phyloP scores from a whole-genome alignment of 768 basidiomycete species.

The Hydnomerulius pinastri region DNA sequence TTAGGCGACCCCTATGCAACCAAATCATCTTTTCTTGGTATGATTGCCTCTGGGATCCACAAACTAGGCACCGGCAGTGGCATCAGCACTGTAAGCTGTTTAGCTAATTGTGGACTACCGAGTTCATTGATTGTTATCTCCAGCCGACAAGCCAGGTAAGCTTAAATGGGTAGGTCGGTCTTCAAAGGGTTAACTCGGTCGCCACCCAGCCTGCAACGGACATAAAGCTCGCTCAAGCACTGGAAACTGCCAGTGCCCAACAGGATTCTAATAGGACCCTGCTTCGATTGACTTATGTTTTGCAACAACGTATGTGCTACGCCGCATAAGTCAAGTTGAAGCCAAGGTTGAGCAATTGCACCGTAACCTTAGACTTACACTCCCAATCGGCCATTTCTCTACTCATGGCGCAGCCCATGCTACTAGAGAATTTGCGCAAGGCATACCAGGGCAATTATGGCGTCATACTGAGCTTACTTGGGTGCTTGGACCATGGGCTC shows the following conservation, averaged over 20 bases:
- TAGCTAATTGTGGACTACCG: background rate
- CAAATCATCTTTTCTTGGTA: constrained; percentile 30
- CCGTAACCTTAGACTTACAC: constrained; percentile 56
- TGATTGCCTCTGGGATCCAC: constrained; percentile 6
- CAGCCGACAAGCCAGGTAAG: constrained; percentile 33
- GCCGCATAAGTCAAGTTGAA: background rate
- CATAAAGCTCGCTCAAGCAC: constrained; percentile 56
- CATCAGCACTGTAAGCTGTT: constrained; percentile 48
- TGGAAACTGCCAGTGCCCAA: constrained; percentile 78
- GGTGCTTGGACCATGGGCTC: constrained; percentile 87
- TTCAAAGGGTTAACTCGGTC: constrained; percentile 9
- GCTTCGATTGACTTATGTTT: constrained; percentile 73
- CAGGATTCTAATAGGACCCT: constrained; percentile 78
- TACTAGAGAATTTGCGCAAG: constrained; percentile 86
- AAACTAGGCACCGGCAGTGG: constrained; percentile 31
- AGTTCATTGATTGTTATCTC: constrained; percentile 6
- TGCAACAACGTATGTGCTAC: constrained; percentile 67
- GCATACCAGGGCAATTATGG: constrained; percentile 93
- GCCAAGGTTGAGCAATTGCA: background rate
- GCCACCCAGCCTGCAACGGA: constrained; percentile 47
- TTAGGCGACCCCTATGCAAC: constrained; percentile 76
- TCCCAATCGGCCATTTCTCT: constrained; percentile 84
- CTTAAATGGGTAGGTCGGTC: background rate
- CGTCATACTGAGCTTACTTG: constrained; percentile 86
- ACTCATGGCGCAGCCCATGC: constrained; percentile 73